These are phyloP conservation scores for Saccharomyces hybrid DNA, from an alignment of 1,139 yeast species.

Conservation along the genomic window DNA sequence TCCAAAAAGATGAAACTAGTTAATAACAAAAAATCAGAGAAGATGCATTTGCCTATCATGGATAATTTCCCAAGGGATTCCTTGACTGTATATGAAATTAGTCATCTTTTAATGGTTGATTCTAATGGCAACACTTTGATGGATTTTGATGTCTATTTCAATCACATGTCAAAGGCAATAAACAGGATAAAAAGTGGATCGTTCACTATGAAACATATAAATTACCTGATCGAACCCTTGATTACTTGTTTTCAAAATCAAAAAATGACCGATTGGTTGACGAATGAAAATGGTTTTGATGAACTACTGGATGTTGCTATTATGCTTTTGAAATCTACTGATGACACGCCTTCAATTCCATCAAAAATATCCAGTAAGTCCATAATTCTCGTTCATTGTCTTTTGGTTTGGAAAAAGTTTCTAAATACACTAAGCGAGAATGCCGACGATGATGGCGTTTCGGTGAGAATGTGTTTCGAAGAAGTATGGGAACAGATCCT, in stretches of 20 bases:
- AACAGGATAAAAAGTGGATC: conserved; percentile 23
- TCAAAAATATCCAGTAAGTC: conserved; percentile 23
- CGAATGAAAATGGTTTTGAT: conserved; percentile 17
- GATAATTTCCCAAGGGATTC: conserved; percentile 9
- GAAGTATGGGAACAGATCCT: conserved; percentile 20
- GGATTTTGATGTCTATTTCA: conserved; percentile 8
- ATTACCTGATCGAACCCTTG: conserved; percentile 20
- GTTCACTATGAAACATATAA: conserved; percentile 26
- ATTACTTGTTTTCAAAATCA: conserved; percentile 9
- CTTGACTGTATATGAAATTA: conserved; percentile 16
- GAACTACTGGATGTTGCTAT: conserved; percentile 15
- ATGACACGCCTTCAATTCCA: conserved; percentile 21
- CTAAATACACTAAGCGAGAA: conserved; percentile 4
- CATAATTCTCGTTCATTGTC: conserved; percentile 20
- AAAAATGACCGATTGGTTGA: conserved; percentile 19
- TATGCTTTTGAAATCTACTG: conserved; percentile 22
- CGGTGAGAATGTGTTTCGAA: conserved; percentile 7
- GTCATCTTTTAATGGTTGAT: conserved; percentile 6
- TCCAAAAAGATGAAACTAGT: conserved; percentile 1
- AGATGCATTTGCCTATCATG: conserved; percentile 1
- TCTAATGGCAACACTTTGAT: not conserved
- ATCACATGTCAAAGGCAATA: conserved; percentile 16
- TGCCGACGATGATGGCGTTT: conserved; percentile 7
- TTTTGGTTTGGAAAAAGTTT: conserved; percentile 12
- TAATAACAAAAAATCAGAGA: not conserved